These are phyloP conservation scores for Leptographium galeiforme DNA, from an alignment of 2,329 filamentous ascomycete genomes.

Conservation along the genomic window DNA sequence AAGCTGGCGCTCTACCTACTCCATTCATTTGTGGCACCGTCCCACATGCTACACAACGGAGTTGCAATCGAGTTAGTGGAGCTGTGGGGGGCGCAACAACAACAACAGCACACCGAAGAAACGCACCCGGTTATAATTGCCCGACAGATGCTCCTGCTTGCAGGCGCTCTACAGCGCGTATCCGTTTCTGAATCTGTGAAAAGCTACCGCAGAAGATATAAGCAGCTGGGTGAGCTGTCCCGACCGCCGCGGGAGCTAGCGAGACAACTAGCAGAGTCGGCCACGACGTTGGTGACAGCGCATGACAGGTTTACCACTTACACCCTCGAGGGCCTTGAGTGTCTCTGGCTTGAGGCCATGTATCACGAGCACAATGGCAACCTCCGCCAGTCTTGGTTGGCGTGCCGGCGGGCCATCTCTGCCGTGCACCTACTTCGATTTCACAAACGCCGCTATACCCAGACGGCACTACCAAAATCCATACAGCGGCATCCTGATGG, in stretches of 20 bases:
- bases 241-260: conserved; percentile 7
- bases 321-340: conserved; percentile 33
- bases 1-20: neutral
- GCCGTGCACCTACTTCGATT: conserved; percentile 10
- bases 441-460: neutral
- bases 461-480: neutral
- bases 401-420: conserved; percentile 28
- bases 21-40: neutral
- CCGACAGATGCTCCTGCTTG: conserved; percentile 19
- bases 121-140: conserved; percentile 19
- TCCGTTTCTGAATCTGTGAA: neutral
- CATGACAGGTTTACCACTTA: conserved; percentile 30
- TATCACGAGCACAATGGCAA: conserved; percentile 33
- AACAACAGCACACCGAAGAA: neutral
- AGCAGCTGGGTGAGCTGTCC: conserved; percentile 10
- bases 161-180: conserved; percentile 16
- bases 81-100: neutral
- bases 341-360: conserved; percentile 32
- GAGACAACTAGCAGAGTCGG: conserved; percentile 2
- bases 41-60: neutral
- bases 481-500: neutral
- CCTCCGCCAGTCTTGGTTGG: conserved; percentile 30
- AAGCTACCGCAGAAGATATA: neutral
- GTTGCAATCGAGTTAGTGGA: neutral
- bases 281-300: conserved; percentile 23